Percentiles rank a stretch among this genome's conserved stretches.
Evolutionary conservation across 352 stramenopile genomes (phyloP).

Genomic region (Pythium coloratum): DNA sequence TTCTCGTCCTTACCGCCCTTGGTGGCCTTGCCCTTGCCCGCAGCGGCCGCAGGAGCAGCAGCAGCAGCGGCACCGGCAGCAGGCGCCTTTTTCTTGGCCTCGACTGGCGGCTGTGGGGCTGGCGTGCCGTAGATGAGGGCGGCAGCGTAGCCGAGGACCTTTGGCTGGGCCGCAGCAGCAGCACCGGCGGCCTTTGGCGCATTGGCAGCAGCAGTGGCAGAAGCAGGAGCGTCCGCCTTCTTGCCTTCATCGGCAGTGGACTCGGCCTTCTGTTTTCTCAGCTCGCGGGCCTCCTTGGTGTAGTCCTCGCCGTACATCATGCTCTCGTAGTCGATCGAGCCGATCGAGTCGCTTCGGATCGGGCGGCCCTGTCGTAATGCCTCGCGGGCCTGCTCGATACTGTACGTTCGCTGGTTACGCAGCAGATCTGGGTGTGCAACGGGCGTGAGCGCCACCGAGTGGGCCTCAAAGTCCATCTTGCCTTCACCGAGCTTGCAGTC

Average conservation of each 20-base stretch:
- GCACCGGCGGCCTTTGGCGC: constrained; percentile 7
- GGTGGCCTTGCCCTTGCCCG: constrained; percentile 27
- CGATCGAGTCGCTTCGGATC: constrained; percentile 86
- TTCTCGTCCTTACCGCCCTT: constrained; percentile 44
- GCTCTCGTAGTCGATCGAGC: constrained; percentile 87
- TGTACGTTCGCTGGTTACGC: constrained; percentile 90
- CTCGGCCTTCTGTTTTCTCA: constrained; percentile 52
- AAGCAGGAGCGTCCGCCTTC: constrained; percentile 7
- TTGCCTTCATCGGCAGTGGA: constrained; percentile 14
- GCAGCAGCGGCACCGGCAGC: constrained; percentile 13
- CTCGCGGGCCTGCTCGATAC: constrained; percentile 91
- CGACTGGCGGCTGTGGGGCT: constrained; percentile 35
- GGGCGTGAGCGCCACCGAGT: constrained; percentile 72
- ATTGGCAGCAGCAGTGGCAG: constrained; percentile 6
- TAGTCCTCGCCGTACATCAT: constrained; percentile 91
- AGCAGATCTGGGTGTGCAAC: constrained; percentile 86
- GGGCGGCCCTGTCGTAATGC: constrained; percentile 87
- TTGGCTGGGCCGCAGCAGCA: constrained; percentile 27
- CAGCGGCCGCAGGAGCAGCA: constrained; percentile 26
- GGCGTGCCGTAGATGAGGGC: constrained; percentile 79
- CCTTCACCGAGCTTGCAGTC: constrained; percentile 70
- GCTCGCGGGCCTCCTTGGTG: constrained; percentile 81
- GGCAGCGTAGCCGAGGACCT: constrained; percentile 69
- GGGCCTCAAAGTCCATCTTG: constrained; percentile 83
- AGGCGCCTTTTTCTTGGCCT: constrained; percentile 56